These are phyloP conservation scores for Tympanopsis confertula DNA, from an alignment of 2,329 filamentous ascomycete species.

Conservation along the genomic window DNA sequence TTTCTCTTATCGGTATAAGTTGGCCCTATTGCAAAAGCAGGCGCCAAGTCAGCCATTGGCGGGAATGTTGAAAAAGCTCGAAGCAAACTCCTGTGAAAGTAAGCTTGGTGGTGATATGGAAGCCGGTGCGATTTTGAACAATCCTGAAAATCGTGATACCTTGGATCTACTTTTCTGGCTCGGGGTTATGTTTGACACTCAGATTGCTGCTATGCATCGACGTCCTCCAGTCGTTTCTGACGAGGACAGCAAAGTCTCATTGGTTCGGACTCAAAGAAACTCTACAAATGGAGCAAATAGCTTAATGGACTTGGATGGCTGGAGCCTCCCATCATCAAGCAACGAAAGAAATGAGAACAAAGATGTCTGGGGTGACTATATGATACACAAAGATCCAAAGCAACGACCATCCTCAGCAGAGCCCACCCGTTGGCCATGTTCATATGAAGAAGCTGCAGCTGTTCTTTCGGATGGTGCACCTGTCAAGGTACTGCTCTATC, in stretches of 20 bases:
- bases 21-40: slow-evolving; percentile 6
- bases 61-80: no score
- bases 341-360: neutral
- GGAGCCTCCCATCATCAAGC: no score
- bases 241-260: neutral
- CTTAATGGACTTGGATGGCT: neutral
- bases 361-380: neutral
- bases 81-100: no score
- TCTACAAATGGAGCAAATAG: no score
- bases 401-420: neutral
- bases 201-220: neutral
- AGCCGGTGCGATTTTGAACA: neutral
- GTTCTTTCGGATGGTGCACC: neutral
- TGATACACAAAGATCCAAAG: neutral
- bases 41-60: no score
- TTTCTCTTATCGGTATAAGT: slow-evolving; percentile 14
- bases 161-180: neutral
- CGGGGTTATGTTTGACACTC: neutral
- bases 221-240: neutral
- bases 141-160: neutral
- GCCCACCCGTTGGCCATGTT: neutral
- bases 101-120: no score
- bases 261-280: neutral
- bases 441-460: neutral
- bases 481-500: neutral